Percentiles rank a stretch among this genome's conserved stretches.
phyloP scores from a whole-genome alignment of 1,284 basidiomycete species.

The Malassezia dermatis region DNA sequence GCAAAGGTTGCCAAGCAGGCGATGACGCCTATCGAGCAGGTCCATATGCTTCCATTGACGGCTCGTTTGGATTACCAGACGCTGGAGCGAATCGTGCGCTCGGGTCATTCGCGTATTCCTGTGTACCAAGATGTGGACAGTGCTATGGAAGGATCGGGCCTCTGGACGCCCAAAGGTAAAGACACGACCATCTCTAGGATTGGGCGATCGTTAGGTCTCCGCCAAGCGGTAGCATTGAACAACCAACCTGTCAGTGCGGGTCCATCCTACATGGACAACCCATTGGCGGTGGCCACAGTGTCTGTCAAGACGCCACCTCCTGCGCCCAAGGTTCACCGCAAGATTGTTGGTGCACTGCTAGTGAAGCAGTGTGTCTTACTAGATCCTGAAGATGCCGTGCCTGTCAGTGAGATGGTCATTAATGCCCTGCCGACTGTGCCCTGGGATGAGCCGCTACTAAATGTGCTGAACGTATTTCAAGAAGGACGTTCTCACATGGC shows the following conservation, averaged over 20 bases:
- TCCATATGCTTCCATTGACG: slow-evolving; percentile 70
- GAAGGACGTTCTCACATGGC: slow-evolving; percentile 85
- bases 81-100: slow-evolving; percentile 62
- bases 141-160: slow-evolving; percentile 1
- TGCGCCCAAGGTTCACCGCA: slow-evolving; percentile 39
- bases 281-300: neutral
- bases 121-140: slow-evolving; percentile 51
- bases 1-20: slow-evolving; percentile 61
- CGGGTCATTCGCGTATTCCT: slow-evolving; percentile 61
- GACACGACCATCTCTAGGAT: neutral
- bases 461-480: slow-evolving; percentile 79
- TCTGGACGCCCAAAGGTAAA: slow-evolving; percentile 1
- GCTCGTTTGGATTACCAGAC: slow-evolving; percentile 68
- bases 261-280: neutral
- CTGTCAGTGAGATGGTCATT: slow-evolving; percentile 42
- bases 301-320: neutral
- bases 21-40: slow-evolving; percentile 63
- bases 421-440: slow-evolving; percentile 78
- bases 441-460: slow-evolving; percentile 70
- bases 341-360: slow-evolving; percentile 67
- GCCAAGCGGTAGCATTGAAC: neutral
- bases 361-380: slow-evolving; percentile 79
- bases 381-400: slow-evolving; percentile 61
- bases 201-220: neutral
- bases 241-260: neutral